Evolutionary conservation across 2,329 filamentous ascomycete genomes (phyloP).

Genomic region (Aureobasidium uvarum): DNA sequence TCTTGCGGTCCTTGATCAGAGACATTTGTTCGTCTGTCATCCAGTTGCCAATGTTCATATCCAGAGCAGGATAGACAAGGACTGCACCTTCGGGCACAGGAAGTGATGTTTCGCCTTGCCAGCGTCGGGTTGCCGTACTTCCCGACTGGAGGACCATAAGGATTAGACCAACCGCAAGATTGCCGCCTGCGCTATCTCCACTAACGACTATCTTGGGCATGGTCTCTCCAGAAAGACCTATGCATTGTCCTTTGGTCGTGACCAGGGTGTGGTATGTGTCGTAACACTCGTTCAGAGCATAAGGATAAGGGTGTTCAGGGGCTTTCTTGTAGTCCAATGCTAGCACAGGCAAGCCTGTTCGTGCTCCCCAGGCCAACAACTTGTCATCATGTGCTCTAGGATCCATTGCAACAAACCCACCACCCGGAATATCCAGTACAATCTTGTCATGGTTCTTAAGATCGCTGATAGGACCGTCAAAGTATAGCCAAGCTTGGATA

Average conservation of each 20-base stretch:
- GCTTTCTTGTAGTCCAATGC: slow-evolving; percentile 90
- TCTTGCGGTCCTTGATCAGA: slow-evolving; percentile 78
- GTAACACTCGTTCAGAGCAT: slow-evolving; percentile 82
- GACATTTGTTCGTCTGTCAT: slow-evolving; percentile 99
- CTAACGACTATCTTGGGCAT: slow-evolving; percentile 68
- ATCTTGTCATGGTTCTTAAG: slow-evolving; percentile 73
- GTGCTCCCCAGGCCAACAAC: slow-evolving; percentile 85
- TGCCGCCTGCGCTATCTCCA: slow-evolving; percentile 80
- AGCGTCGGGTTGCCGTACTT: slow-evolving; percentile 51
- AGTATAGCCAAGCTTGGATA: slow-evolving; percentile 87
- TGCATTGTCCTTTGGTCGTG: slow-evolving; percentile 67
- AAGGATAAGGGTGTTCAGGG: slow-evolving; percentile 80
- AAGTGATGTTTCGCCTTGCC: slow-evolving; percentile 55
- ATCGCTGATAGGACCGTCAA: slow-evolving; percentile 78
- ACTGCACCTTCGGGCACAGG: slow-evolving; percentile 81
- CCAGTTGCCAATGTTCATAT: slow-evolving; percentile 98
- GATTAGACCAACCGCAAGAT: slow-evolving; percentile 74
- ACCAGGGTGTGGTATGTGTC: slow-evolving; percentile 78
- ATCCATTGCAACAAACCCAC: slow-evolving; percentile 95
- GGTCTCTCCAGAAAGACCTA: slow-evolving; percentile 67
- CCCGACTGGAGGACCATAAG: slow-evolving; percentile 78
- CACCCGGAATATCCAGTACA: slow-evolving; percentile 86
- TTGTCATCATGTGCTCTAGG: slow-evolving; percentile 95
- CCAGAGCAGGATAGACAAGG: slow-evolving; percentile 83
- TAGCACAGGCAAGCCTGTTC: slow-evolving; percentile 81